Base-by-base conservation (phyloP, 2,329 filamentous ascomycete genomes). In the Aspergillus japonicus region DNA sequence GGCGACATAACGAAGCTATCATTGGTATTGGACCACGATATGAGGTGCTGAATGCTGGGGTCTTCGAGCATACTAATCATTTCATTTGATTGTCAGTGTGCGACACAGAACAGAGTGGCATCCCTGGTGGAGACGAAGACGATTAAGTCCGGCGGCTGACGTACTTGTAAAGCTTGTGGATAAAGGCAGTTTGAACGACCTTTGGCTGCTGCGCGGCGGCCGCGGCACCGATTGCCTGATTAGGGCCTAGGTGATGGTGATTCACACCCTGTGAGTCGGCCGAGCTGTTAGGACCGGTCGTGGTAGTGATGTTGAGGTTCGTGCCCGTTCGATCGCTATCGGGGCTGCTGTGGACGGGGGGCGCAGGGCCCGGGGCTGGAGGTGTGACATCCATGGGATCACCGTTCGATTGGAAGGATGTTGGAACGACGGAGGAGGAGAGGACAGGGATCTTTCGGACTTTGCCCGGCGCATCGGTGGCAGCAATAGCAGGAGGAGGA, bases 1-100 rank as follows among this genome's bases (percentile, higher is more conserved):
- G 95, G 95, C 23, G 93, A 96, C 92, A 99, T 98, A 71, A 99
- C 92, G 75, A 99, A 99, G 78, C 95, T 98, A 75, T 99, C 95
- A 61, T 93, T 92, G 54, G 90, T 90, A 68, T 83, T 88, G 1
- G 94, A 96, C 95, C 95, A 99, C 8, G 94, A 96, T 71, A 99
- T 99, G 62, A 99, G 82, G 76, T 98, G 93, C 71, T 95, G 90
- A 62, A 99, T 99, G 69, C 83, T 89, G 39, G 88, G 88, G 74
- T 99, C 95, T 76, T 99, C 95, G 63, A 99, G 83, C 95, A 99
- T 98, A 79, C 94, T 98, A 73, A 65, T 50, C 53, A 39, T 58
- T 19, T n/a, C 53, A 42, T 58, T 19, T n/a, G 29, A n/a, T 24
- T 29, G 63, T 73, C 48, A 74, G 68, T 59, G 44, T 29, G 49